Base-by-base conservation (phyloP, 495 filamentous ascomycete species). In the Trichocladium uniseriatum region DNA sequence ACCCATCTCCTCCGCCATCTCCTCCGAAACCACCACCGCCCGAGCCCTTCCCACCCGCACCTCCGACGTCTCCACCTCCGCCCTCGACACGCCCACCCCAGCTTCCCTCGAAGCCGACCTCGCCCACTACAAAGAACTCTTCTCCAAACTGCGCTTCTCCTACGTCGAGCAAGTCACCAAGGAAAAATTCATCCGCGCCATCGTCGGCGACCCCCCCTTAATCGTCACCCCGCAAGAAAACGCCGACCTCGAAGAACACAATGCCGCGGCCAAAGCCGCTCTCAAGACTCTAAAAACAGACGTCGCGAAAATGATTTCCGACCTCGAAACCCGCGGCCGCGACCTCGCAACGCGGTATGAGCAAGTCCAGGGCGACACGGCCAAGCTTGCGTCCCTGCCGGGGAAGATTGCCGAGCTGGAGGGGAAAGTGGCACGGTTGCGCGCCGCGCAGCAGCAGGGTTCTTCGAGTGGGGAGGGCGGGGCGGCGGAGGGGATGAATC, bases 101-200 rank as follows among this genome's bases (percentile, higher is more conserved):
- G 79, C 82, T 8, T 83, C 79, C 13, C 74, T 95, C 5, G 83
- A 89, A 52, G 86, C 86, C 22, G 89, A 95, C 63, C 71, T 95
- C n/a, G 72, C 77, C 43, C 89, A 95, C 64, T 95, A 95, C 67
- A 85, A 84, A 57, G 92, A 96, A 69, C 79, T 97, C 24, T 97
- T 96, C 67, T 84, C 87, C 36, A 96, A 96, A 69, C 78, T 98
- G 22, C 87, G 89, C 61, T 97, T 97, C 72, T 94, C 87, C 56
- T 97, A 87, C 66, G 77, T 87, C 51, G 84, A 88, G 62, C 84
- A 88, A 65, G 79, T 86, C 31, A 86, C 84, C 38, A 87, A 87
- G 59, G 84, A 89, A 59, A 86, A 86, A 53, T 86, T 86, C 62
- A 81, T 87, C 29, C 81, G 82, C 50, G 75, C 79, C 48, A 83